Percentiles rank a stretch among this genome's conserved stretches.
phyloP scores from a whole-genome alignment of 805 yeast genomes.

The Saccharomycopsis malanga region DNA sequence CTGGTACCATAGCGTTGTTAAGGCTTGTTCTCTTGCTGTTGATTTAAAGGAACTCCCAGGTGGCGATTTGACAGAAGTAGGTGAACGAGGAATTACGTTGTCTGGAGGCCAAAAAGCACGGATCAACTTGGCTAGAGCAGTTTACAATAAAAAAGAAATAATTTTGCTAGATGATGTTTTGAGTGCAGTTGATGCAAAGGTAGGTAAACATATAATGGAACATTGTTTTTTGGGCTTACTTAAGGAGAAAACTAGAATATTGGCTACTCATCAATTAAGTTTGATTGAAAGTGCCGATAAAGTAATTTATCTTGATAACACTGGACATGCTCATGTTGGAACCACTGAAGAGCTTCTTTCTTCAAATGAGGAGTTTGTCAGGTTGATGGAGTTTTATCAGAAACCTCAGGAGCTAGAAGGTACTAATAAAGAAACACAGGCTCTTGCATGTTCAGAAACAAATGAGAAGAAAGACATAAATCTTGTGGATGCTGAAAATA shows the following conservation, averaged over 20 bases:
- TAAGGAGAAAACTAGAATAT: constrained; percentile 47
- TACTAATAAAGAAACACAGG: constrained; percentile 21
- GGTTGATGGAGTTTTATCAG: constrained; percentile 35
- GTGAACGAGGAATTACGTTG: constrained; percentile 67
- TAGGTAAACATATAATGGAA: constrained; percentile 59
- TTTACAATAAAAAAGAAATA: constrained; percentile 53
- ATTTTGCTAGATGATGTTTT: constrained; percentile 62
- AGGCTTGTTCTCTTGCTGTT: constrained; percentile 50
- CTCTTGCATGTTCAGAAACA: background rate
- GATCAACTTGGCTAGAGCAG: constrained; percentile 60
- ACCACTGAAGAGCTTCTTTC: constrained; percentile 39
- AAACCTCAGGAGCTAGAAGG: constrained; percentile 25
- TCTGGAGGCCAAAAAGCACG: constrained; percentile 79
- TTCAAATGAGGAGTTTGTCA: constrained; percentile 36
- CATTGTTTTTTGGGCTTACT: constrained; percentile 50
- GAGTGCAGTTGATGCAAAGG: constrained; percentile 72
- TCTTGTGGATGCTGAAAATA: background rate
- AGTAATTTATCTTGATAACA: constrained; percentile 46
- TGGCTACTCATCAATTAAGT: constrained; percentile 73
- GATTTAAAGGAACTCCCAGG: constrained; percentile 56
- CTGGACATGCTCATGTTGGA: constrained; percentile 47
- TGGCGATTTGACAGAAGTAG: constrained; percentile 65
- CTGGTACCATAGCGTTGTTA: constrained; percentile 44
- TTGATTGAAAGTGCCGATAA: constrained; percentile 56
- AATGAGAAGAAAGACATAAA: background rate